These are phyloP conservation scores for Poa pratensis DNA, from an alignment of 176 grass and related monocot genomes.

Conservation along the genomic window DNA sequence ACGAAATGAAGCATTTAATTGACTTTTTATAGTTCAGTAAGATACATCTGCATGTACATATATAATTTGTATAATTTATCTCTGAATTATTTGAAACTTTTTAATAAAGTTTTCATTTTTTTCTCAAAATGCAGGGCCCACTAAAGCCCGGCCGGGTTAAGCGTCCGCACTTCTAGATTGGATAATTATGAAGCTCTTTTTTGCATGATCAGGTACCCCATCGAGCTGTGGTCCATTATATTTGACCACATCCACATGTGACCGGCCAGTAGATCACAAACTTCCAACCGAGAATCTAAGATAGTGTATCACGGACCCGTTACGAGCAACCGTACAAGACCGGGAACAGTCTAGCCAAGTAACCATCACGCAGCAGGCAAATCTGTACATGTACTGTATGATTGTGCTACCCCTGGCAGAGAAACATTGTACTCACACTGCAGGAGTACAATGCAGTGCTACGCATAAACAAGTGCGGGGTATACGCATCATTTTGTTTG, in stretches of 20 bases:
- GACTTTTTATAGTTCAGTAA: too few relatives aligned
- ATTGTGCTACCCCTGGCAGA: constrained; percentile 14
- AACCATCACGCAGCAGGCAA: constrained; percentile 10
- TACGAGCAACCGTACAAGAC: constrained; percentile 13
- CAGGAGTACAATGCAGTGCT: not conserved
- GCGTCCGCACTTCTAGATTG: not conserved
- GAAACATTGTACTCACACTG: constrained; percentile 4
- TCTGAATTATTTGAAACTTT: too few relatives aligned
- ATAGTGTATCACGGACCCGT: not conserved
- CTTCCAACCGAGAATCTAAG: constrained; percentile 4
- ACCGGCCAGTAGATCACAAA: not conserved
- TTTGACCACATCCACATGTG: constrained; percentile 11
- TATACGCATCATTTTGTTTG: constrained; percentile 10
- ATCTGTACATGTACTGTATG: not conserved
- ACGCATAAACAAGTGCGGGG: not conserved
- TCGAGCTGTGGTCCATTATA: not conserved
- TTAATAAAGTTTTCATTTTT: too few relatives aligned
- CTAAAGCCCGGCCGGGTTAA: too few relatives aligned
- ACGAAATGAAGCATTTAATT: too few relatives aligned
- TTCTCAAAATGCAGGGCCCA: too few relatives aligned
- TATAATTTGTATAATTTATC: too few relatives aligned
- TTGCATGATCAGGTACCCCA: not conserved
- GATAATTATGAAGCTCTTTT: not conserved
- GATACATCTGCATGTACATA: too few relatives aligned
- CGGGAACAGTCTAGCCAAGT: not conserved